Evolutionary conservation across 2,329 filamentous ascomycete species (phyloP).

Genomic region (Botrytis pseudocinerea): DNA sequence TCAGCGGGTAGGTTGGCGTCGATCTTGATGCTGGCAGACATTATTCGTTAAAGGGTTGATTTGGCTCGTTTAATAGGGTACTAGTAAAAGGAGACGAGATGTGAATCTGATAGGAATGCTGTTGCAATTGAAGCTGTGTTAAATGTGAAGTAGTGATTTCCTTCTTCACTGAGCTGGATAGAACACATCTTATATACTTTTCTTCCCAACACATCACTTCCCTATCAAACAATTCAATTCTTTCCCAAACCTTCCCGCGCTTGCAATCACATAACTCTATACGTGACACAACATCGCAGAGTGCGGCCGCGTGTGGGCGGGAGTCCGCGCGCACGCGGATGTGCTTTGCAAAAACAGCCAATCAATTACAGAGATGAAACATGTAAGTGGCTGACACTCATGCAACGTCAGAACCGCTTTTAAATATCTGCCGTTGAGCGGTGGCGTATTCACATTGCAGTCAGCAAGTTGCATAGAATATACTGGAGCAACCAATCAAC

Average conservation of each 20-base stretch:
- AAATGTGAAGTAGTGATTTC: neutral
- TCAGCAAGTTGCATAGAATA: no score
- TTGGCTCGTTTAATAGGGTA: neutral
- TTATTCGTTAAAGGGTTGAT: neutral
- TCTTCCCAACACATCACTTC: neutral
- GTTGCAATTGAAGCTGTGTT: no score
- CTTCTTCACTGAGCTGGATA: neutral
- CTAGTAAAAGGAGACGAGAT: neutral
- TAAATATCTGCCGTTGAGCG: neutral
- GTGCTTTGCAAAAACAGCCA: neutral
- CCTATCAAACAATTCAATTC: neutral
- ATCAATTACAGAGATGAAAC: neutral
- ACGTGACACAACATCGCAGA: neutral
- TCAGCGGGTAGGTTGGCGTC: conserved; percentile 5
- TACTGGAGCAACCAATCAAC: no score
- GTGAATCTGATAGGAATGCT: neutral
- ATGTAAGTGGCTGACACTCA: neutral
- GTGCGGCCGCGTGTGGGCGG: no score
- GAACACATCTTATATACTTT: neutral
- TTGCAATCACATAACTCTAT: neutral
- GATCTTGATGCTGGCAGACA: conserved; percentile 2
- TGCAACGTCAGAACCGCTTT: neutral
- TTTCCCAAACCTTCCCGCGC: neutral
- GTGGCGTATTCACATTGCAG: neutral
- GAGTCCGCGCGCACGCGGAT: neutral